phyloP scores from a whole-genome alignment of 1,139 yeast species.

The Saccharomyces hybrid region DNA sequence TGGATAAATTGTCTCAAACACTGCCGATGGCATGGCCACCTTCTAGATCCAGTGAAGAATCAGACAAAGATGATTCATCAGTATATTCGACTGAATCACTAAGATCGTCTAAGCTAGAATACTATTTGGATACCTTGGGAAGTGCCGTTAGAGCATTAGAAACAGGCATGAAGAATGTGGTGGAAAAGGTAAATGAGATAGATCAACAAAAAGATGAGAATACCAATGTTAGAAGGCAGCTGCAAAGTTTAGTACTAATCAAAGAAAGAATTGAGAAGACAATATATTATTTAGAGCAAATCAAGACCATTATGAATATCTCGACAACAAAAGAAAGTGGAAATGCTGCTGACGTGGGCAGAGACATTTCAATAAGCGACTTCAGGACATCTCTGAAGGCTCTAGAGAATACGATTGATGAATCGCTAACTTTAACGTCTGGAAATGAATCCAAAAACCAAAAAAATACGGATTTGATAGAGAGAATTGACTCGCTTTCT shows the following conservation, averaged over 20 bases:
- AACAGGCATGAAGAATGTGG: slow-evolving; percentile 39
- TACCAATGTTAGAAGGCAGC: slow-evolving; percentile 33
- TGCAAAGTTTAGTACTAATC: slow-evolving; percentile 39
- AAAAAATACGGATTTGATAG: slow-evolving; percentile 31
- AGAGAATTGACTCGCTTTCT: slow-evolving; percentile 38
- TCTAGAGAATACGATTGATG: slow-evolving; percentile 37
- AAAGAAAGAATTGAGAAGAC: slow-evolving; percentile 42
- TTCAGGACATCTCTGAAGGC: slow-evolving; percentile 38
- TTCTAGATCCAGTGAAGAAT: slow-evolving; percentile 6
- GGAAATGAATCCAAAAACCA: slow-evolving; percentile 23
- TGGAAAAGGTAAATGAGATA: slow-evolving; percentile 24
- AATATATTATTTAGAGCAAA: slow-evolving; percentile 38
- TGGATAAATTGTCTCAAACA: slow-evolving; percentile 33
- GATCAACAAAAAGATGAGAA: slow-evolving; percentile 16
- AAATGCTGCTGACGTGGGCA: slow-evolving; percentile 5
- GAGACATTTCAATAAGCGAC: slow-evolving; percentile 17
- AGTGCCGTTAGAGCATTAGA: slow-evolving; percentile 50
- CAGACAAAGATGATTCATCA: slow-evolving; percentile 9
- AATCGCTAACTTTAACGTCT: slow-evolving; percentile 32
- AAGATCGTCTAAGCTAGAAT: slow-evolving; percentile 49
- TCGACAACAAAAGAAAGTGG: slow-evolving; percentile 10
- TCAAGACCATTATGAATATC: slow-evolving; percentile 33
- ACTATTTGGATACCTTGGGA: slow-evolving; percentile 51
- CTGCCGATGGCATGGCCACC: slow-evolving; percentile 21
- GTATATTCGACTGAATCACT: slow-evolving; percentile 9